Base-by-base conservation (phyloP, 2,329 filamentous ascomycete genomes). In the Xylaria arbuscula region DNA sequence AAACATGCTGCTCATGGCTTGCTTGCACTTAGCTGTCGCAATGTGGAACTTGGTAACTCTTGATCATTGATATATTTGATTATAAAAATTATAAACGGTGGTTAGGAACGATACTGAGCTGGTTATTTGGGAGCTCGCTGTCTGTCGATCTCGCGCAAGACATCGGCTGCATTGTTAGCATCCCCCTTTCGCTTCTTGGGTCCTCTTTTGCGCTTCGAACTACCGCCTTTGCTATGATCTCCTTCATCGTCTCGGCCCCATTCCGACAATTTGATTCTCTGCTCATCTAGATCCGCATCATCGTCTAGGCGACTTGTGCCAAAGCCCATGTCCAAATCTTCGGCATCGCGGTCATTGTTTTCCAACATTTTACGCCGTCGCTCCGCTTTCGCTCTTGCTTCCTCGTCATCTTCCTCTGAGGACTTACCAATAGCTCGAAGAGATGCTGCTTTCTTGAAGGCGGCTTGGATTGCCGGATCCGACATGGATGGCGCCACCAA, bases 261-360 rank as follows among this genome's bases (percentile, higher is more conserved):
- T 75, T 88, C 82, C 47, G 88, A 89, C 63, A 94, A 80, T 81
- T 92, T 93, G 70, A 93, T 82, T 72, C 87, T 89, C 51, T 83
- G 84, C 77, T 81, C 83, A 24, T 94, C 92, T 71, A 91, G 87
- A 71, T 97, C 94, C 68, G 94, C 94, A 58, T 94, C 94, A 76
- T 98, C 96, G 62, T 93, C 94, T 75, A 93, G 91, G 34, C 95
- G 87, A 76, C 92, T 96, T 22, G 90, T 93, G 40, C 96, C 96
- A 76, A 99, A 98, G 68, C 94, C 95, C 85, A 98, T 88, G 76
- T 99, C 96, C 81, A 99, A 87, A 80, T 99, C 95, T 66, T 95
- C 90, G 56, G 94, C 89, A 78, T 98, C 95, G 56, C 94, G 88
- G 73, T 92, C 91, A 64, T 90, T 88, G 68, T 86, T 86, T 74